Conservation (phyloP, 2,329 filamentous ascomycete genomes). For the Pestalotiopsis sp. region DNA sequence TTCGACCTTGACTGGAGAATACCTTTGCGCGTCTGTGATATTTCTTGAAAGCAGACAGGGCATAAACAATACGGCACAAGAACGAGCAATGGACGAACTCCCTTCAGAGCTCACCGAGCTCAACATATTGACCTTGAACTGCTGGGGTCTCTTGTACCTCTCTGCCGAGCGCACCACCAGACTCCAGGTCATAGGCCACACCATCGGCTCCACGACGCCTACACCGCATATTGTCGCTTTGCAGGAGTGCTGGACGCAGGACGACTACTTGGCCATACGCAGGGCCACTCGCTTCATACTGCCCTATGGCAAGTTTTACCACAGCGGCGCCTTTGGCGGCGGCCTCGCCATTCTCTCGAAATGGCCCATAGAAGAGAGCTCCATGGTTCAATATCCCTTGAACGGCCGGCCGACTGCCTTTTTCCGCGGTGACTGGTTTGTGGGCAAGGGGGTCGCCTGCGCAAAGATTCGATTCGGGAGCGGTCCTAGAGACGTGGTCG, state of each 20-base stretch:
- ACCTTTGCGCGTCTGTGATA: not conserved
- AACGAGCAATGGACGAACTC: conserved; percentile 21
- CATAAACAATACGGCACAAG: not conserved
- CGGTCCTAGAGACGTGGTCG: conserved; percentile 66
- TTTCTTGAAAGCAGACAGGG: not conserved
- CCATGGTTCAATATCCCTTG: conserved; percentile 84
- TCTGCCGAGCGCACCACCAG: conserved; percentile 78
- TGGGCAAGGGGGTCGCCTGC: conserved; percentile 90
- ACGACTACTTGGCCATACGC: conserved; percentile 81
- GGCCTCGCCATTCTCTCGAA: conserved; percentile 86
- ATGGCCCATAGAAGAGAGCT: conserved; percentile 91
- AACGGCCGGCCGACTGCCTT: conserved; percentile 94
- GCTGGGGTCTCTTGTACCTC: conserved; percentile 93
- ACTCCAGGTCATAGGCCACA: conserved; percentile 80
- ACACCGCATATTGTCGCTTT: conserved; percentile 85
- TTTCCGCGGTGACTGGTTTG: conserved; percentile 93
- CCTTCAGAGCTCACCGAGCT: conserved; percentile 68
- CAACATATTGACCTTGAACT: conserved; percentile 87
- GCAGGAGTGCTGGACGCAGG: conserved; percentile 91
- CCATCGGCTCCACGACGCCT: conserved; percentile 69
- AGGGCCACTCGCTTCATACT: conserved; percentile 72
- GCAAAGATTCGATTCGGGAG: conserved; percentile 76
- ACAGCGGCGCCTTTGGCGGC: conserved; percentile 84
- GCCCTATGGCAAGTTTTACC: conserved; percentile 92
- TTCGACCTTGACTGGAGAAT: not conserved